Evolutionary conservation across 306 rosid species (phyloP), one percentile per base, ranked within the genome.

Genomic region (Phaseolus lunatus): DNA sequence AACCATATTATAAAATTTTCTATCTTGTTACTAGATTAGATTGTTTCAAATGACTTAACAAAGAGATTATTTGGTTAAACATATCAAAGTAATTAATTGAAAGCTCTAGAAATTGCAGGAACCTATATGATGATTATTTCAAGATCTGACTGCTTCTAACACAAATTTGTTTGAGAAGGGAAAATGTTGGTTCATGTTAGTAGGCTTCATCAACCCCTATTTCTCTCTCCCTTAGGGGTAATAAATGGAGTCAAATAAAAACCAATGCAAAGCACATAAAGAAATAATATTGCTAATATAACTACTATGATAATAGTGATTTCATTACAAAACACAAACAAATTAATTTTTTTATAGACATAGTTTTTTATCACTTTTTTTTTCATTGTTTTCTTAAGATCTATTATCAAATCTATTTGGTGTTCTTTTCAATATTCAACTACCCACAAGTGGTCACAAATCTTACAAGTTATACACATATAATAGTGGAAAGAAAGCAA

Each of bases 401-500:
- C 3, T 31, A 45, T 67, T 16, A 48, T 26, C 67, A 52, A 77
- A 24, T 33, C 48, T 67, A 68, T 19, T 29, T 11, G n/a, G 23
- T 22, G 18, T 6, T 48, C 18, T 35, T 29, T 62, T 29, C 31
- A 47, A 10, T 66, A 63, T 67, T 68, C 48, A 57, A 27, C 48
- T 19, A 57, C 49, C 64, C 19, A 24, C 54, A 39, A 54, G 48
- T 23, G 68, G 48, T 27, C 24, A 54, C 67, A 39, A 53, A 24
- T 54, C 73, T 41, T 66, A 24, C 9, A 64, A 35, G 53, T 67
- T 26, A 41, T 56, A 45, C 48, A 39, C n/a, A 53, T 77, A 26
- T 27, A 54, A 67, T 56, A 65, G 44, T 67, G 57, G 26, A 78
- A 68, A 57, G 35, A 43, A 67, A 78, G 81, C 70, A 68, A 78